Percentiles rank a stretch among this genome's conserved stretches.
Evolutionary conservation across 768 basidiomycete species (phyloP).

Genomic region (Pleurotus tuber-regium): DNA sequence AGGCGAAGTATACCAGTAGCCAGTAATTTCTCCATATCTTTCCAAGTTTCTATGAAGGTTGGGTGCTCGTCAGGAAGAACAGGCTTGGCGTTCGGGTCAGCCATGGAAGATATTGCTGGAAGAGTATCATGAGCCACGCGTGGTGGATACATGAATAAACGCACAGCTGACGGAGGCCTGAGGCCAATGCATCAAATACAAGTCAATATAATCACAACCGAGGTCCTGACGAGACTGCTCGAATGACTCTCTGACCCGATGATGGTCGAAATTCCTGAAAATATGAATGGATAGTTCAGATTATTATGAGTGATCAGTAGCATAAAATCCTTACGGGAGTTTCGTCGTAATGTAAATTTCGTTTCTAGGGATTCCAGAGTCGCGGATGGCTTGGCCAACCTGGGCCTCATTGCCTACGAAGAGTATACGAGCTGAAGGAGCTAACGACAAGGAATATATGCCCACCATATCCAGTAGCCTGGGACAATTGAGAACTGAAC

Average conservation of each 20-base stretch:
- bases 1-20: conserved; percentile 24
- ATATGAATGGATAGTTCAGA: background rate
- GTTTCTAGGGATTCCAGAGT: conserved; percentile 40
- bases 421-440: no score
- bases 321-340: background rate
- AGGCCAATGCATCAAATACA: conserved; percentile 39
- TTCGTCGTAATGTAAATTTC: conserved; percentile 39
- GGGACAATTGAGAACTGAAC: background rate
- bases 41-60: conserved; percentile 26
- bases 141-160: background rate
- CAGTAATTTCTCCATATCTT: conserved; percentile 29
- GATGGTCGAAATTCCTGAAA: conserved; percentile 21
- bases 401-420: conserved; percentile 38
- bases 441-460: no score
- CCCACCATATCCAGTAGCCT: conserved; percentile 28
- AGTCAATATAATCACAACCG: conserved; percentile 42
- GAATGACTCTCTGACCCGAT: conserved; percentile 33
- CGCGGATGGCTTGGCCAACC: conserved; percentile 44
- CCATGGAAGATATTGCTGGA: background rate
- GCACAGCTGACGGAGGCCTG: conserved; percentile 1
- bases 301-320: background rate
- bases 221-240: conserved; percentile 33
- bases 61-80: conserved; percentile 22
- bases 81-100: conserved; percentile 2
- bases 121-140: background rate